Evolutionary conservation across 176 grass and related monocot species (phyloP), one percentile per base, ranked within the genome.

Genomic region (Carex pumila): DNA sequence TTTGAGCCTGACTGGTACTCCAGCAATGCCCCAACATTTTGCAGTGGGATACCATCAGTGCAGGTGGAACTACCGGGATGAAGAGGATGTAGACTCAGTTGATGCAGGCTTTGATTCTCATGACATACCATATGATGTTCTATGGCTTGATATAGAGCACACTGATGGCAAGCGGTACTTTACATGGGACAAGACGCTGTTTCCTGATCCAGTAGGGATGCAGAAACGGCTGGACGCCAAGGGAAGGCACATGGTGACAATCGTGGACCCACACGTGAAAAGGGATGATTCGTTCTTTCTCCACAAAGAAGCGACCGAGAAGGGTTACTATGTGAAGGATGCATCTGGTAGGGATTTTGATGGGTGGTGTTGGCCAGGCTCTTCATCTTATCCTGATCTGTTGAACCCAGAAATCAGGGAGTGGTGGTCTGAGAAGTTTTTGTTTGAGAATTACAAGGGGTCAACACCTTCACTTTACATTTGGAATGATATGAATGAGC

Each of bases 401-500:
- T 71, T 94, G 82, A 98, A 98, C 76, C 95, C 95, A 17, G 90
- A 91, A 81, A 94, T 98, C 71, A 89, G 89, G 10, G 95, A 98
- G 17, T 98, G 95, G 95, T 98, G 95, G 95, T 89, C 84, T 80
- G 95, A 98, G 22, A 91, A 94, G 74, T 98, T 98, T 56, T 88
- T 89, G 50, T 88, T 87, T 15, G 71, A 91, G 84, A 91, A 87
- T 76, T 98, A 98, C 83, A 92, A 91, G 82, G 92, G 95, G 61
- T 98, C 95, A 56, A 98, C 92, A 7, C 87, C 95, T 77, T 90
- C 87, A 2, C 76, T 98, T 61, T 91, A 94, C 81, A 98, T 87
- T 81, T 98, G 95, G 95, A 98, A 94, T 76, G 95, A 98, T 85
- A 98, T 98, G 95, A 98, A 98, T 52, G 95, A 98, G 25, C 95